A percentile compares a stretch with the other conserved stretches of the same genome.
Evolutionary conservation across 345 rosid species (phyloP).

Genomic region (Garcia nutans): DNA sequence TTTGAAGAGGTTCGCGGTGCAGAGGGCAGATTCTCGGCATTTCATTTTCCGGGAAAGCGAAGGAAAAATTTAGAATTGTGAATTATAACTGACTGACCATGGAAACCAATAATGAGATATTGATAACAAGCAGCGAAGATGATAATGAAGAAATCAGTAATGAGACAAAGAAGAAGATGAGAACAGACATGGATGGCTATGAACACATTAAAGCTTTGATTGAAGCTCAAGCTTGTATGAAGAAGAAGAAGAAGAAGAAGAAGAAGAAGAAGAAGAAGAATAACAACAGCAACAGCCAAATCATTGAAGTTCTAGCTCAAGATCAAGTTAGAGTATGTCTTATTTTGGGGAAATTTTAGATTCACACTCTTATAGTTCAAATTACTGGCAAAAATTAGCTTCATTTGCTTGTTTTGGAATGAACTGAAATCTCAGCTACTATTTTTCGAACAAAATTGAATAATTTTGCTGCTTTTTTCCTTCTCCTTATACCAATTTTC

Average conservation of each 20-base stretch:
- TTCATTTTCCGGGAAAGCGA: background rate
- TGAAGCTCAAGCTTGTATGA: slow-evolving; percentile 14
- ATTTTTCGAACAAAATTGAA: too few relatives aligned
- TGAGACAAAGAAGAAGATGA: slow-evolving; percentile 8
- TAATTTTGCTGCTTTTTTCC: background rate
- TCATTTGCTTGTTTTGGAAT: background rate
- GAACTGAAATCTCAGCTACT: background rate
- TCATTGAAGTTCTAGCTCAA: slow-evolving; percentile 1
- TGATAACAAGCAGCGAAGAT: background rate
- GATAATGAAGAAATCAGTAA: background rate
- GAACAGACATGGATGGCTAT: slow-evolving; percentile 15
- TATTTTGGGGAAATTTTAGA: background rate
- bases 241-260: slow-evolving; percentile 6
- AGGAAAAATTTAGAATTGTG: background rate
- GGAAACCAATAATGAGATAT: background rate
- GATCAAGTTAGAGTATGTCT: slow-evolving; percentile 5
- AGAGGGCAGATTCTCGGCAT: background rate
- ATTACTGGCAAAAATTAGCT: background rate
- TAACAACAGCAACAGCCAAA: background rate
- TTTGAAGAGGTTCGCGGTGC: too few relatives aligned
- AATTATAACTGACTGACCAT: background rate
- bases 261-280: background rate
- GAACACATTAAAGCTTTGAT: slow-evolving; percentile 10
- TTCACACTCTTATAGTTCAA: background rate
- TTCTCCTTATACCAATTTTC: background rate